Base-by-base conservation (phyloP, 257 asterid species). In the Thymus mandschuricus region DNA sequence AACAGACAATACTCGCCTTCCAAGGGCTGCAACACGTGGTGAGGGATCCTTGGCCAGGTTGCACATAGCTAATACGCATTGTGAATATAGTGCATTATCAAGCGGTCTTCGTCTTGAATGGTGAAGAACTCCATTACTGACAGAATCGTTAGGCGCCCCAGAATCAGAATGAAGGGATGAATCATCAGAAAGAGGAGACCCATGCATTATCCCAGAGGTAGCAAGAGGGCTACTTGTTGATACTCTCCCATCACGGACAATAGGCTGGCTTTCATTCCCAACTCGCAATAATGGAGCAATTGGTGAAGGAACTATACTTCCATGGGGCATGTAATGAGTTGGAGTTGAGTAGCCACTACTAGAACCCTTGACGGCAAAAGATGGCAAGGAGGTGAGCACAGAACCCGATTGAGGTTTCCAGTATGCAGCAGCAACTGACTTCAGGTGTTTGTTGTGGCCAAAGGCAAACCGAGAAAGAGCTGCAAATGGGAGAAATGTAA, bases 391-490 rank as follows among this genome's bases (percentile, higher is more conserved):
- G 68, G 97, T 82, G 69, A 92, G 88, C 68, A 92, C 86, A 64
- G 99, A 82, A 66, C 80, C 86, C 27, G 88, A 78, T 64, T 86
- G 97, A 77, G 96, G 89, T 78, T 92, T 95, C 87, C 90, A 86
- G 72, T 86, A 86, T 45, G 94, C 89, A 77, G 99, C 96, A 76
- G 98, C 97, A 54, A 87, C 96, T 60, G 95, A 84, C 84, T 95
- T 95, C 69, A 95, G 83, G 84, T 95, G 96, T 82, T 90, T 88
- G 81, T 86, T 88, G 83, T 92, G 96, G 81, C 96, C 96, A 84
- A 95, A 95, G 78, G 99, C 96, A 80, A 95, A 95, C 67, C 98
- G 98, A 48, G 98, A 82, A 66, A 95, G 86, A 75, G 99, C 99
- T 95, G 97, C 83, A 83, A 61, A 68, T 60, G 75, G 48, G 57